Conservation (phyloP, 169 alveolate species). For the Plasmodium reichenowi region DNA sequence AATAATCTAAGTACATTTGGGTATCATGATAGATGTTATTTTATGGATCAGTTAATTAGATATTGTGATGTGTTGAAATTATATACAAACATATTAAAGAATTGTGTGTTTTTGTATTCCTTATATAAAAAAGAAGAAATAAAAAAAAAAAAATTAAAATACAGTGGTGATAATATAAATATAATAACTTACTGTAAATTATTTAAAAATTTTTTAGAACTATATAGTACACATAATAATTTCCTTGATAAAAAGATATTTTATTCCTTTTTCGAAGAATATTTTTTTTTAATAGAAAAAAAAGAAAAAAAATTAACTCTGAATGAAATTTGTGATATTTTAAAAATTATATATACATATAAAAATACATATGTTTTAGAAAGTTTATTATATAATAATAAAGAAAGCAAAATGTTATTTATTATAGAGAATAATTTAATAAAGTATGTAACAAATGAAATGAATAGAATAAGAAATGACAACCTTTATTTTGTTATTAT, state of each 20-base stretch:
- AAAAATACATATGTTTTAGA: slow-evolving; percentile 13
- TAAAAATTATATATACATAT: slow-evolving; percentile 15
- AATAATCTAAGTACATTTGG: no score
- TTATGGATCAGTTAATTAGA: no score
- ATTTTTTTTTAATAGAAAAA: slow-evolving; percentile 23
- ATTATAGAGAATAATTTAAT: slow-evolving; percentile 31
- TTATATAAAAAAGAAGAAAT: background rate
- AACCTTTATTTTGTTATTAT: slow-evolving; percentile 6
- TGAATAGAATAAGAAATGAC: background rate
- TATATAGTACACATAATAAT: slow-evolving; percentile 10
- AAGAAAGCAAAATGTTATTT: slow-evolving; percentile 3
- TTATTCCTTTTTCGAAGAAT: slow-evolving; percentile 10
- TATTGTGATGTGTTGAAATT: background rate
- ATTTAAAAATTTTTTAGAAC: slow-evolving; percentile 28
- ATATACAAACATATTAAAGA: slow-evolving; percentile 21
- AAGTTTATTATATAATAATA: background rate
- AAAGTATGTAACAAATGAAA: slow-evolving; percentile 10
- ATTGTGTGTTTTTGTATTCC: slow-evolving; percentile 26
- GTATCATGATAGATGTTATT: no score
- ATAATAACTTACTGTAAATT: slow-evolving; percentile 32
- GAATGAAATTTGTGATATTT: slow-evolving; percentile 2
- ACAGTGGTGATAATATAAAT: slow-evolving; percentile 15
- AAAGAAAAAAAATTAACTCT: background rate
- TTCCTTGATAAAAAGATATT: slow-evolving; percentile 23
- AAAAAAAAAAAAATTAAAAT: no score